These are phyloP conservation scores for Rosa lucieae DNA, from an alignment of 306 rosid species.

Conservation along the genomic window DNA sequence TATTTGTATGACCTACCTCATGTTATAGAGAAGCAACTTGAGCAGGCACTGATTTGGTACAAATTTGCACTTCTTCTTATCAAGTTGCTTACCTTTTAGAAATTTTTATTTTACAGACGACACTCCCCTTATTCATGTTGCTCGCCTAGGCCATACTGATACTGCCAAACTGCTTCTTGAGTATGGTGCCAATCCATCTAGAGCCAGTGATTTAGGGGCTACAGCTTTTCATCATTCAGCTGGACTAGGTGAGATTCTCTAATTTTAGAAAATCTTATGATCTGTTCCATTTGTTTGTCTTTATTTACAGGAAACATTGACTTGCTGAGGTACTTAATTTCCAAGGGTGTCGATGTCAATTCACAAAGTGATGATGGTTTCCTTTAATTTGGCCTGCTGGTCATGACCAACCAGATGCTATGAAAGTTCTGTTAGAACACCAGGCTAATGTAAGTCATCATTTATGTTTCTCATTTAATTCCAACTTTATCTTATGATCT, in stretches of 20 bases:
- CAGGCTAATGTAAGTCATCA: constrained; percentile 43
- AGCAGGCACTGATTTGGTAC: not conserved
- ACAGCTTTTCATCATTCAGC: constrained; percentile 89
- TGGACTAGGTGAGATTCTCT: constrained; percentile 55
- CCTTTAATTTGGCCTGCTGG: constrained; percentile 98
- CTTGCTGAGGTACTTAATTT: constrained; percentile 65
- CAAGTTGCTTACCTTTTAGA: not conserved
- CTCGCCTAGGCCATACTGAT: constrained; percentile 68
- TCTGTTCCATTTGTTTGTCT: constrained; percentile 7
- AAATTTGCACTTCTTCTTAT: not conserved
- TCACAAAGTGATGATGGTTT: constrained; percentile 81
- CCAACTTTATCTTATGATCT: not conserved
- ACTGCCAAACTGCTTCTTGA: constrained; percentile 79
- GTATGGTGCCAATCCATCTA: constrained; percentile 60
- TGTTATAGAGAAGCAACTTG: not conserved
- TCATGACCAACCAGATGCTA: constrained; percentile 76
- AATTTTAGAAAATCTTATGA: not conserved
- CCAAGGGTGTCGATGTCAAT: constrained; percentile 66
- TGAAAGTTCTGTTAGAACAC: constrained; percentile 62
- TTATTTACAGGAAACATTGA: constrained; percentile 68
- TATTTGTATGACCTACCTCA: not conserved
- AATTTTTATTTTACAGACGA: constrained; percentile 42
- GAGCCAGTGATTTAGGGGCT: constrained; percentile 79
- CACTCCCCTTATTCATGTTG: constrained; percentile 91
- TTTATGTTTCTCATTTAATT: constrained; percentile 28